A percentile compares a stretch with the other conserved stretches of the same genome.
These are phyloP conservation scores for Cladophialophora exuberans DNA, from an alignment of 2,329 filamentous ascomycete genomes.

Conservation along the genomic window DNA sequence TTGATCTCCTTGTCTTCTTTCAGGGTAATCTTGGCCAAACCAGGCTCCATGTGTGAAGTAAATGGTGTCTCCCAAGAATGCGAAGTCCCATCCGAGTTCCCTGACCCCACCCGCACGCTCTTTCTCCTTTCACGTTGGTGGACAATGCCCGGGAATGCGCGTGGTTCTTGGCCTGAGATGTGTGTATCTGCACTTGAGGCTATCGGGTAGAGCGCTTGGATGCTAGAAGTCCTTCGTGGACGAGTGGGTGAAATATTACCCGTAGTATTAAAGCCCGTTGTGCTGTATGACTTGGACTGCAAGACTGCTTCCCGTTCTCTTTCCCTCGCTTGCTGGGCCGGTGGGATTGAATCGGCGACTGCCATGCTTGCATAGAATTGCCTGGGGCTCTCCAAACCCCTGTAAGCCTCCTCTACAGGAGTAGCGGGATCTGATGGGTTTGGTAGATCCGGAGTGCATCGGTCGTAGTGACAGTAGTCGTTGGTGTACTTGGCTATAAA, in stretches of 20 bases:
- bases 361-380: constrained; percentile 33
- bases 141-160: constrained; percentile 48
- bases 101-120: constrained; percentile 30
- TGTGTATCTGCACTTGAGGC: constrained; percentile 22
- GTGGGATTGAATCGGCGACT: constrained; percentile 30
- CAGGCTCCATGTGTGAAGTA: constrained; percentile 32
- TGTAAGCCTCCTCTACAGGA: constrained; percentile 27
- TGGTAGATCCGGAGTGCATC: constrained; percentile 32
- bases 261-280: constrained; percentile 1
- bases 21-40: constrained; percentile 31
- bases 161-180: constrained; percentile 39
- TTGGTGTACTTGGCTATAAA: constrained; percentile 51
- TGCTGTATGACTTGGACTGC: constrained; percentile 19
- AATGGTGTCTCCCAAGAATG: constrained; percentile 25
- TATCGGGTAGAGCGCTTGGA: constrained; percentile 6
- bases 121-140: constrained; percentile 42
- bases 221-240: constrained; percentile 27
- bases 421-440: constrained; percentile 25
- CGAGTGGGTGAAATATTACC: constrained; percentile 26
- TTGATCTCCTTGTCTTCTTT: constrained; percentile 28
- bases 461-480: constrained; percentile 32
- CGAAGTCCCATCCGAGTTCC: constrained; percentile 29
- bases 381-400: constrained; percentile 30
- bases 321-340: constrained; percentile 28
- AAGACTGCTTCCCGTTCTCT: constrained; percentile 11